These are phyloP conservation scores for Panaeolus cyanescens DNA, from an alignment of 768 basidiomycete genomes.

Conservation along the genomic window DNA sequence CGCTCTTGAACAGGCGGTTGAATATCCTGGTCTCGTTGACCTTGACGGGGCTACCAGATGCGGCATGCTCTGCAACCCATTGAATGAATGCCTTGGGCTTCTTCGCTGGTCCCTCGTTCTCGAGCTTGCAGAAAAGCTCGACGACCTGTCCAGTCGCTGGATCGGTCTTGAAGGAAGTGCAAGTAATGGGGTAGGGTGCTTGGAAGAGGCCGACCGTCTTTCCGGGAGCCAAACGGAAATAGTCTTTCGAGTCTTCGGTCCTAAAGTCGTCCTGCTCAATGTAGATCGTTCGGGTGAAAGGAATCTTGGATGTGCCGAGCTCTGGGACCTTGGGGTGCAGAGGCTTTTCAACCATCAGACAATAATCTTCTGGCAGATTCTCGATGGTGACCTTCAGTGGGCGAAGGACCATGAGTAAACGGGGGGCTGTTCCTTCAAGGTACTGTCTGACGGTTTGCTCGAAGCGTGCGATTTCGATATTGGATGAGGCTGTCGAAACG, in stretches of 20 bases:
- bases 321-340: constrained; percentile 92
- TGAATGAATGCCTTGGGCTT: constrained; percentile 96
- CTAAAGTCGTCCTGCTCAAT: constrained; percentile 96
- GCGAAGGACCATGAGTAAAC: constrained; percentile 87
- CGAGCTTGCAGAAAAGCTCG: constrained; percentile 79
- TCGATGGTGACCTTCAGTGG: constrained; percentile 92
- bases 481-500: constrained; percentile 82
- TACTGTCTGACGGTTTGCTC: constrained; percentile 88
- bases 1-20: constrained; percentile 92
- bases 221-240: constrained; percentile 96
- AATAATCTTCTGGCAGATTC: constrained; percentile 86
- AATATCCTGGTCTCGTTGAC: constrained; percentile 93
- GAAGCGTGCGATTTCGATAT: constrained; percentile 87
- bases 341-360: constrained; percentile 83
- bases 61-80: constrained; percentile 88
- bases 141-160: constrained; percentile 68
- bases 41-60: constrained; percentile 78
- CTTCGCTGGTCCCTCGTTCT: constrained; percentile 62
- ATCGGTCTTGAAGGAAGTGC: constrained; percentile 85
- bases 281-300: constrained; percentile 87
- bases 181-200: constrained; percentile 89
- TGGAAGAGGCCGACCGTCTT: constrained; percentile 97
- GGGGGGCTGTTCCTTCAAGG: constrained; percentile 84
- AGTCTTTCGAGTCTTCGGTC: constrained; percentile 87
- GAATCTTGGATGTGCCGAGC: constrained; percentile 79